phyloP scores from a whole-genome alignment of 1,284 basidiomycete genomes.

The Amylostereum areolatum region DNA sequence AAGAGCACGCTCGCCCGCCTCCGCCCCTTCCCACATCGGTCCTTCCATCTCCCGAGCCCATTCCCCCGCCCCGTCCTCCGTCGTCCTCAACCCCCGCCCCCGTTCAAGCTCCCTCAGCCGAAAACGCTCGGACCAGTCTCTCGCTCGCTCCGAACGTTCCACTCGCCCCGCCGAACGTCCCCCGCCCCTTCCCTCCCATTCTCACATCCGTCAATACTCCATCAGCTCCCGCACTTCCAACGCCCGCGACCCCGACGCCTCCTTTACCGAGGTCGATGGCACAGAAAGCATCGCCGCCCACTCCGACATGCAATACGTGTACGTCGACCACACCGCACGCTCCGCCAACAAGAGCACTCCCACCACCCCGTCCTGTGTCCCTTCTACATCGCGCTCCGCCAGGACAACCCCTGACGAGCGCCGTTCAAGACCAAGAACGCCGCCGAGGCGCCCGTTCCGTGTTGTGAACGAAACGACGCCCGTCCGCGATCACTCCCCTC shows the following conservation, averaged over 20 bases:
- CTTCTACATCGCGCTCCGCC: background rate
- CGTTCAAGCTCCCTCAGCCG: slow-evolving; percentile 38
- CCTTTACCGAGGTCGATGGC: background rate
- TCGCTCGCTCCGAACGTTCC: slow-evolving; percentile 12
- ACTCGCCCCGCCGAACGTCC: slow-evolving; percentile 2
- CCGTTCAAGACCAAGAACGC: slow-evolving; percentile 2
- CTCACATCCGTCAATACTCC: background rate
- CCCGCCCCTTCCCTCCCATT: slow-evolving; percentile 9
- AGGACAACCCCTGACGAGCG: background rate
- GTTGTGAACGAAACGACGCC: too few species aligned
- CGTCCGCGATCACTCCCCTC: background rate
- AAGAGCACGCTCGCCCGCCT: slow-evolving; percentile 35
- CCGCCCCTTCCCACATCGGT: slow-evolving; percentile 23
- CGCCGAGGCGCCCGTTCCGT: background rate
- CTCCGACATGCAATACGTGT: slow-evolving; percentile 14
- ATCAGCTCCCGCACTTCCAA: background rate
- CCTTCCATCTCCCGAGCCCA: slow-evolving; percentile 22
- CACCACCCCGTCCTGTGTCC: background rate
- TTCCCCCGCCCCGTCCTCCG: slow-evolving; percentile 16
- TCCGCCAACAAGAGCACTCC: background rate
- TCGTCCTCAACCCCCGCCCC: slow-evolving; percentile 25
- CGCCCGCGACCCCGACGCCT: slow-evolving; percentile 1
- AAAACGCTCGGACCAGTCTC: slow-evolving; percentile 24
- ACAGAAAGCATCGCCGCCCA: slow-evolving; percentile 1
- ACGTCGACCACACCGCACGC: slow-evolving; percentile 2